Base-by-base conservation (phyloP, 805 yeast species). In the Candida xiaguanensis region DNA sequence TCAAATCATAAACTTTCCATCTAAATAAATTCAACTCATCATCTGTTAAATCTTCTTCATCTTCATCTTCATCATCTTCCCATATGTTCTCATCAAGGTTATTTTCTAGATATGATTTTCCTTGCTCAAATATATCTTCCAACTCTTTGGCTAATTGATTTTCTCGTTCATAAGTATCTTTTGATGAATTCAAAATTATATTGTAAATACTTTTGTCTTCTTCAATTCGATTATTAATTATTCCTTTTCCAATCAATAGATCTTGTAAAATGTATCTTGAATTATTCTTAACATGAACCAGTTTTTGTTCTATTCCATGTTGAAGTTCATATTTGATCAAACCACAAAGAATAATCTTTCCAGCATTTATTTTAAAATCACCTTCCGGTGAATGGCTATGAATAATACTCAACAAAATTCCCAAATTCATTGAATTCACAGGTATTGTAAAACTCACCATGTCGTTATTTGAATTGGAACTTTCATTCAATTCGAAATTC, bases 71-170 rank as follows among this genome's bases (percentile, higher is more conserved):
- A 20, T 33, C 34, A 13, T 23, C 34, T 18, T 16, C 15, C 16
- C 23, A 15, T 6, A 24, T 36, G 2, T 36, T 33, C 2, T 27
- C 44, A 14, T 37, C 19, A 3, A 41, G 4, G 15, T 17, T 22
- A 26, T 38, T 25, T 12, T 16, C 20, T 8, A 37, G 15, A 16
- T 37, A 26, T 5, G 24, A 9, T 16, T 20, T 8, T 2, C 32
- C 37, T 28, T 33, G 28, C 25, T 38, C 30, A 23, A 39, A 26
- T n/a, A 39, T 34, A 16, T 29, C 25, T 23, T 39, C 34, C 25
- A 39, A 24, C 16, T 28, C 18, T 3, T 18, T 23, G 3, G 38
- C 52, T 9, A 49, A 49, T 26, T 60, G 57, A 4, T 46, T 53
- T 8, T 51, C 56, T 2, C 45, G 52, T 8, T 42, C 51, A 9